Percentiles rank a stretch among this genome's conserved stretches.
Evolutionary conservation across 257 asterid genomes (phyloP).

Genomic region (Datura wrightii): DNA sequence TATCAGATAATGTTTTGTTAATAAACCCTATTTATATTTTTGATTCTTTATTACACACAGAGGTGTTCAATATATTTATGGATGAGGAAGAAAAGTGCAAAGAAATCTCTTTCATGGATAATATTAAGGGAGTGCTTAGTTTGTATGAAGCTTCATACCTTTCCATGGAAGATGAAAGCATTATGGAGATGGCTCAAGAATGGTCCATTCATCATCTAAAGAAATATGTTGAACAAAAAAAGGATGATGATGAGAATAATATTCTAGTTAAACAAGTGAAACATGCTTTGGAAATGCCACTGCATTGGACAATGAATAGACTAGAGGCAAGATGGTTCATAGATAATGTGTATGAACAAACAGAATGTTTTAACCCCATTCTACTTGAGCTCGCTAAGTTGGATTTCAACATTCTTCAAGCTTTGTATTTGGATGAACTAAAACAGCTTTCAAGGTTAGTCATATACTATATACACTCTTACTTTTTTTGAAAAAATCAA

Average conservation of each 20-base stretch:
- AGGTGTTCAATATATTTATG: slow-evolving; percentile 50
- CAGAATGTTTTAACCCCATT: slow-evolving; percentile 18
- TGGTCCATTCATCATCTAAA: slow-evolving; percentile 44
- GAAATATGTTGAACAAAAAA: slow-evolving; percentile 12
- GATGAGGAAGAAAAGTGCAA: slow-evolving; percentile 44
- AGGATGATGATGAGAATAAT: background rate
- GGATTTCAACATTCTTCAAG: slow-evolving; percentile 43
- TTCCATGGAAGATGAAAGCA: slow-evolving; percentile 48
- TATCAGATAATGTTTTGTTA: too few relatives aligned
- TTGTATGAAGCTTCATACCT: slow-evolving; percentile 64
- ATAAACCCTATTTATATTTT: too few relatives aligned
- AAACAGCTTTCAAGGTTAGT: slow-evolving; percentile 47
- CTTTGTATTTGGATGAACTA: slow-evolving; percentile 48
- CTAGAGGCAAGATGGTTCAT: slow-evolving; percentile 61
- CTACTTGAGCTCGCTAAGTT: slow-evolving; percentile 45
- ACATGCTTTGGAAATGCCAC: slow-evolving; percentile 59
- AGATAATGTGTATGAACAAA: slow-evolving; percentile 31
- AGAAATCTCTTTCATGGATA: slow-evolving; percentile 37
- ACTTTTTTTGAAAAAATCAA: too few relatives aligned
- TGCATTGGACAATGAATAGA: slow-evolving; percentile 58
- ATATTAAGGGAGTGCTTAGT: slow-evolving; percentile 46
- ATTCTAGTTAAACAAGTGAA: slow-evolving; percentile 37
- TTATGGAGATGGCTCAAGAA: slow-evolving; percentile 47
- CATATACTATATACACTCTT: too few relatives aligned
- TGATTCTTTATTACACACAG: background rate